Evolutionary conservation across 495 filamentous ascomycete genomes (phyloP).

Genomic region (Aspergillus campestris): DNA sequence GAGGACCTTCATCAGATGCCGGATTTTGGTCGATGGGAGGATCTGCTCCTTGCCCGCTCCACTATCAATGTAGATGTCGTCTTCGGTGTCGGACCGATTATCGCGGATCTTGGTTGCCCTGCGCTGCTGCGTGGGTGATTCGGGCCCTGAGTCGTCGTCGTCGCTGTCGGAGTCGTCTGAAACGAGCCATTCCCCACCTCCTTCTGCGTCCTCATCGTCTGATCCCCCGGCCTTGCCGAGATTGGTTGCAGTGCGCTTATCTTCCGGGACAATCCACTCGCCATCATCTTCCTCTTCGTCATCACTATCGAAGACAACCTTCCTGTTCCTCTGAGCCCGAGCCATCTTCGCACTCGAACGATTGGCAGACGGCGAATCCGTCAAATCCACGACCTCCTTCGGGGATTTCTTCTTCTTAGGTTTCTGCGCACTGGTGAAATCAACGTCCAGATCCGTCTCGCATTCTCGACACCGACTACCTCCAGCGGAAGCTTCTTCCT

Average conservation of each 20-base stretch:
- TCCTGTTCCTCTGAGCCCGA: slow-evolving; percentile 43
- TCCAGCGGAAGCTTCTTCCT: slow-evolving; percentile 47
- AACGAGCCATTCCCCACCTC: slow-evolving; percentile 67
- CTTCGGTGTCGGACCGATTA: slow-evolving; percentile 20
- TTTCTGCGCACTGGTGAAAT: slow-evolving; percentile 24
- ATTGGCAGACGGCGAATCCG: slow-evolving; percentile 12
- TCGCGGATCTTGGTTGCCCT: not conserved
- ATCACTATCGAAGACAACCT: slow-evolving; percentile 53
- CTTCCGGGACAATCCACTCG: slow-evolving; percentile 66
- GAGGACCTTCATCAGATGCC: slow-evolving; percentile 71
- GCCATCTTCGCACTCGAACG: slow-evolving; percentile 16
- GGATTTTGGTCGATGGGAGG: slow-evolving; percentile 82
- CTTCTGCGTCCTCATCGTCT: slow-evolving; percentile 80
- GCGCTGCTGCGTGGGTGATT: slow-evolving; percentile 21
- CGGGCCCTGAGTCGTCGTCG: slow-evolving; percentile 39
- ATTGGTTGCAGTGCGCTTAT: slow-evolving; percentile 44
- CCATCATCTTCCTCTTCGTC: slow-evolving; percentile 64
- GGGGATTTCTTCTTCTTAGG: slow-evolving; percentile 36
- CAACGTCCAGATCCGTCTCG: slow-evolving; percentile 52
- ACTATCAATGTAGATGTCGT: slow-evolving; percentile 34
- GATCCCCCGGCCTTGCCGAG: slow-evolving; percentile 72
- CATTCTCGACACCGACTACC: slow-evolving; percentile 65
- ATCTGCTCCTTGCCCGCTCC: slow-evolving; percentile 42
- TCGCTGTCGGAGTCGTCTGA: slow-evolving; percentile 55
- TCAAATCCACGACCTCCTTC: slow-evolving; percentile 13